These are phyloP conservation scores for Picea sitchensis DNA, from an alignment of 75 land plant species.

Conservation along the genomic window DNA sequence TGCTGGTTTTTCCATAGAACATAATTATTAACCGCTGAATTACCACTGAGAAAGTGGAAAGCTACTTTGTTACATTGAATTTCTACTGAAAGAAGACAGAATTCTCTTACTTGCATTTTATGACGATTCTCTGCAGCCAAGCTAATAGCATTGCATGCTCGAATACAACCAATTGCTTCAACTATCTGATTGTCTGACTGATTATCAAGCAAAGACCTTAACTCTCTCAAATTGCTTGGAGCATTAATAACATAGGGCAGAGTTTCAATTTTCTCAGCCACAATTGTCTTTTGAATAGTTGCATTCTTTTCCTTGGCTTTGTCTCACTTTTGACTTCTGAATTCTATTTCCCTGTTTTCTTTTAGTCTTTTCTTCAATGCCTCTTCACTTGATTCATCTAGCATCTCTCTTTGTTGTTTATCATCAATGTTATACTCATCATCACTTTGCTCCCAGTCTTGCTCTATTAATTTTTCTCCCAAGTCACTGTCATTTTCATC, in stretches of 20 bases:
- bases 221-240: constrained; percentile 57
- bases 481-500: constrained; percentile 26
- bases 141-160: constrained; percentile 67
- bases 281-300: not conserved
- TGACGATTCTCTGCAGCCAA: constrained; percentile 72
- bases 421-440: constrained; percentile 43
- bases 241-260: constrained; percentile 80
- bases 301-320: constrained; percentile 11
- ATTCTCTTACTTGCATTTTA: constrained; percentile 66
- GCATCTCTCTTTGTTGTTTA: constrained; percentile 20
- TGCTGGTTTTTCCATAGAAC: too few relatives aligned
- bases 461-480: constrained; percentile 12
- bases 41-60: too few relatives aligned
- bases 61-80: too few relatives aligned
- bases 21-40: too few relatives aligned
- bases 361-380: constrained; percentile 20
- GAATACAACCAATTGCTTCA: constrained; percentile 62
- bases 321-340: not conserved
- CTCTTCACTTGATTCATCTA: constrained; percentile 19
- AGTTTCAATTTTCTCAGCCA: constrained; percentile 1
- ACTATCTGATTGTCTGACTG: constrained; percentile 53
- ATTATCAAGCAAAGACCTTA: constrained; percentile 52
- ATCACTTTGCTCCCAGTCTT: constrained; percentile 83
- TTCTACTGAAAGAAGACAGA: too few relatives aligned
- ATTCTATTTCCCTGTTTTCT: constrained; percentile 6